Evolutionary conservation across 495 filamentous ascomycete genomes (phyloP), one percentile per base, ranked within the genome.

Genomic region (Trichocladium antarcticum): DNA sequence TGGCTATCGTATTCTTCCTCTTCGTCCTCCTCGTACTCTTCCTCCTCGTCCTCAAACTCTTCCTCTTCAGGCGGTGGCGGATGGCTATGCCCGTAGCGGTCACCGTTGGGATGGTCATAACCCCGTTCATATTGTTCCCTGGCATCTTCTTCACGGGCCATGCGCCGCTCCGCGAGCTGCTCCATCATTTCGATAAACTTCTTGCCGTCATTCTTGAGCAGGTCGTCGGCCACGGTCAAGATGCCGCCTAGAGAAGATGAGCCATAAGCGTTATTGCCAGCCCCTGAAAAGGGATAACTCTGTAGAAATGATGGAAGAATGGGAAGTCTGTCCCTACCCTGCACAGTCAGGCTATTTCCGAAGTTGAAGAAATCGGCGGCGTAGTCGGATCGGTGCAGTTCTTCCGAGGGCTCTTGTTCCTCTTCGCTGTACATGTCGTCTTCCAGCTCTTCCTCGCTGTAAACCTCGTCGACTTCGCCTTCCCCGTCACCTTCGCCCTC

Each of bases 101-200:
- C 62, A 43, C 68, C 68, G 49, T 73, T 73, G 15, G 57, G 44
- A 54, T 74, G 72, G 40, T 69, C 73, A 55, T 85, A 84, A 42
- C 74, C 77, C 53, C 82, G 79, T 51, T 73, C 69, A 45, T 69
- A 74, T 61, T 82, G 80, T 49, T 80, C 84, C 58, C 83, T 81
- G 14, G 87, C 86, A 62, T 96, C 89, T 66, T 92, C 87, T 68
- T 98, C 92, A 29, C 92, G 82, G 56, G 87, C 83, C 89, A 99
- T 96, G 54, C 92, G 81, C 49, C 90, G 84, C 68, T 99, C 93
- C 10, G 92, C 93, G 57, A 99, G 78, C 64, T 96, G 89, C 64
- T 99, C 92, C 93, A 99, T 99, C 92, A 99, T 97, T 66, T 99
- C 92, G 67, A 99, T 99, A 73, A 99, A 99, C 62, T 95, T 94